Conservation (phyloP, 1,284 basidiomycete genomes). For the Moesziomyces globuligerus region DNA sequence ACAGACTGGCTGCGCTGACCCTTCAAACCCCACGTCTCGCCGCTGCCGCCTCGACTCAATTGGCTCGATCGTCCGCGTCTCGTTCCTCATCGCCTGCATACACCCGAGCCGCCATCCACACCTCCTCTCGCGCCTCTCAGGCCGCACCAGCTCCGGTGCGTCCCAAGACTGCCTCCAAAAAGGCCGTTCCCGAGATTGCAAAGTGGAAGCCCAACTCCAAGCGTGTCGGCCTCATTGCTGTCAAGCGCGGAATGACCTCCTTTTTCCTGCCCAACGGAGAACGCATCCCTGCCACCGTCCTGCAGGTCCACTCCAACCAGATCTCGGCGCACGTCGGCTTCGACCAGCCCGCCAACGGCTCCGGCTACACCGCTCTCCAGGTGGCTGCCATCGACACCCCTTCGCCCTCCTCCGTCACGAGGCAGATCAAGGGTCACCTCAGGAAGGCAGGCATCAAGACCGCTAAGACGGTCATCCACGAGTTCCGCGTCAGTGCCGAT, state of each 20-base stretch:
- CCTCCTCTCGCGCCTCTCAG: constrained; percentile 18
- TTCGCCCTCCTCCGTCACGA: constrained; percentile 74
- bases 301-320: constrained; percentile 77
- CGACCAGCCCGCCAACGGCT: constrained; percentile 13
- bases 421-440: constrained; percentile 90
- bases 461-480: constrained; percentile 86
- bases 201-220: constrained; percentile 85
- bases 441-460: constrained; percentile 77
- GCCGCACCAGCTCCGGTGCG: constrained; percentile 20
- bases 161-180: constrained; percentile 3
- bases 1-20: constrained; percentile 23
- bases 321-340: constrained; percentile 53
- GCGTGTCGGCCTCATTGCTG: constrained; percentile 86
- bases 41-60: constrained; percentile 6
- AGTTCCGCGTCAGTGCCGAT: constrained; percentile 88
- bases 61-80: constrained; percentile 6
- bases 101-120: constrained; percentile 22
- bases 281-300: constrained; percentile 87
- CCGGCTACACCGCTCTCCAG: constrained; percentile 64
- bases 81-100: constrained; percentile 3
- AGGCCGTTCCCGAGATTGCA: constrained; percentile 5
- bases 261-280: constrained; percentile 91
- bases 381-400: constrained; percentile 71
- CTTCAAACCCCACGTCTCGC: constrained; percentile 20
- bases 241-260: constrained; percentile 94